These are phyloP conservation scores for Lolium perenne DNA, from an alignment of 176 grass and related monocot genomes.

Conservation along the genomic window DNA sequence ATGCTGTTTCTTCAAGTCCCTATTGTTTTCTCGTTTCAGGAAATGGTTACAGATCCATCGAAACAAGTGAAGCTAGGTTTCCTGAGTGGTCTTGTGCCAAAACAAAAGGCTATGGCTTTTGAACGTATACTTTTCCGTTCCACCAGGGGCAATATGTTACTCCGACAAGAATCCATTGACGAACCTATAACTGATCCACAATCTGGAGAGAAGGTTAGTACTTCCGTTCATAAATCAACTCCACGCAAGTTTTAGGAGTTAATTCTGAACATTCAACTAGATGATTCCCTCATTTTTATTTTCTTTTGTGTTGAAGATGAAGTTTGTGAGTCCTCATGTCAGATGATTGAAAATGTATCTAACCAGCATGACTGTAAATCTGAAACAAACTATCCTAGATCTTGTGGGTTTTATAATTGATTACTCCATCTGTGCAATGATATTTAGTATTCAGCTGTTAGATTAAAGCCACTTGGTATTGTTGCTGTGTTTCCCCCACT, in stretches of 20 bases:
- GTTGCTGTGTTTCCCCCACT: not conserved
- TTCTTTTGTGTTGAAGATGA: not conserved
- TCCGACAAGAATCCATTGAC: conserved; percentile 88
- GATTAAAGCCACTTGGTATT: not conserved
- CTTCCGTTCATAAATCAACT: not conserved
- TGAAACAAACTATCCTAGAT: not conserved
- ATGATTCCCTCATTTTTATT: not conserved
- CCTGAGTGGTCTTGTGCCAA: conserved; percentile 91
- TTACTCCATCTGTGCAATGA: not conserved
- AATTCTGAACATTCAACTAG: not conserved
- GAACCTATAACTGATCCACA: conserved; percentile 74
- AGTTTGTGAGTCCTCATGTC: not conserved
- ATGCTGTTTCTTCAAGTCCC: not conserved
- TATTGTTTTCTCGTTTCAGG: conserved; percentile 46
- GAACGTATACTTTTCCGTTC: conserved; percentile 96
- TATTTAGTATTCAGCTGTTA: not conserved
- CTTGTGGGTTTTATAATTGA: not conserved
- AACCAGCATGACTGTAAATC: not conserved
- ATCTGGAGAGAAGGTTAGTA: conserved; percentile 87
- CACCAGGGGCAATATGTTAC: conserved; percentile 87
- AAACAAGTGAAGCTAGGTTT: conserved; percentile 97
- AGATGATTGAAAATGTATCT: conserved; percentile 7
- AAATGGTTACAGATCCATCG: conserved; percentile 83
- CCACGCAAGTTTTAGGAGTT: not conserved
- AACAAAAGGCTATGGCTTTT: conserved; percentile 95